phyloP scores from a whole-genome alignment of 495 filamentous ascomycete genomes.

The Penicillium canariense region DNA sequence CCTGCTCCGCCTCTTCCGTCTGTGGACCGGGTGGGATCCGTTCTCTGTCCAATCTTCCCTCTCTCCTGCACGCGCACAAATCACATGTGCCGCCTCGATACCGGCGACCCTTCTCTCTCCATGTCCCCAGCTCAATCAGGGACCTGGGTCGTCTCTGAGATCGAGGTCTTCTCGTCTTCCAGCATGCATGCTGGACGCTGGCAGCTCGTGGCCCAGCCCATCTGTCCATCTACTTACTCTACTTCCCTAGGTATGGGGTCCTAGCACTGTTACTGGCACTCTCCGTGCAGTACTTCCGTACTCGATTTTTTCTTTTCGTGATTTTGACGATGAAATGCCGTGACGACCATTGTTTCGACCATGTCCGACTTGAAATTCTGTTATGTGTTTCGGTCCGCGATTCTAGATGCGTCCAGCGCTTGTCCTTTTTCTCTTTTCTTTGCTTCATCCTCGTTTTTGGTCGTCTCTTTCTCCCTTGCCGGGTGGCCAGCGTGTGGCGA shows the following conservation, averaged over 20 bases:
- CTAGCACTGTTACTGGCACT: not conserved
- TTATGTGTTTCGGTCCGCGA: slow-evolving; percentile 13
- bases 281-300: not conserved
- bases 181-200: no score
- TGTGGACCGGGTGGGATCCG: not conserved
- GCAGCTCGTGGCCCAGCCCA: not conserved
- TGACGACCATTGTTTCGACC: slow-evolving; percentile 27
- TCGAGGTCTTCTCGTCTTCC: no score
- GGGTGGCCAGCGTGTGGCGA: not conserved
- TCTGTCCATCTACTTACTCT: no score
- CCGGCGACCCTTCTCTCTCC: no score
- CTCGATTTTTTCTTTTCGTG: slow-evolving; percentile 1
- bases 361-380: slow-evolving; percentile 10
- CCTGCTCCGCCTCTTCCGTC: not conserved
- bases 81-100: no score
- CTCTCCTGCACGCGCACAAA: no score
- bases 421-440: slow-evolving; percentile 7
- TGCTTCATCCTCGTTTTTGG: not conserved
- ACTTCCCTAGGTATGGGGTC: not conserved
- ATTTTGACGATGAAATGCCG: slow-evolving; percentile 40
- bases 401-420: slow-evolving; percentile 27
- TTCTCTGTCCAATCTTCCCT: no score
- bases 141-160: no score
- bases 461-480: not conserved
- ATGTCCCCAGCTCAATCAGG: no score